A percentile compares a stretch with the other conserved stretches of the same genome.
Conservation (phyloP, 306 rosid species). For the Quercus alba region DNA sequence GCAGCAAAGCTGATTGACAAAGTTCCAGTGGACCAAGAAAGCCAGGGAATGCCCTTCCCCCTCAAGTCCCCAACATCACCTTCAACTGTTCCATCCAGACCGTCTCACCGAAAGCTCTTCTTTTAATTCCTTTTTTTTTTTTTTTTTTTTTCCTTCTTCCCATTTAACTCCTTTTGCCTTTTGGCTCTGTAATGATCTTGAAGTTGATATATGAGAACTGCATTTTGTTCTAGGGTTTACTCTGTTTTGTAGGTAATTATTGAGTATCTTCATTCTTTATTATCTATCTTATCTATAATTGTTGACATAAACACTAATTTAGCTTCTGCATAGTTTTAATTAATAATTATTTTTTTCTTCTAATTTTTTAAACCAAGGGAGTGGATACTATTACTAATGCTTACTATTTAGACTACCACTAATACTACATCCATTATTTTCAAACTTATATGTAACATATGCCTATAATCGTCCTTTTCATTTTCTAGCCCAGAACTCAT, state of each 20-base stretch:
- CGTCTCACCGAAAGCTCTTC: constrained; percentile 64
- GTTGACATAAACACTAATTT: no score
- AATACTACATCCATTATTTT: no score
- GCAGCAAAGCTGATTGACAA: constrained; percentile 68
- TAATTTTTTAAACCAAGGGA: no score
- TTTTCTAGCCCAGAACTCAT: no score
- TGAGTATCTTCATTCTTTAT: background rate
- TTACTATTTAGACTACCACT: no score
- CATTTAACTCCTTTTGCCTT: constrained; percentile 1
- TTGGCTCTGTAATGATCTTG: constrained; percentile 38
- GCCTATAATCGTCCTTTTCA: no score
- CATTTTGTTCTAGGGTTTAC: background rate
- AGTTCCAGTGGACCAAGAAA: constrained; percentile 58
- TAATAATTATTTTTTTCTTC: no score
- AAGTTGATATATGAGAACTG: constrained; percentile 27
- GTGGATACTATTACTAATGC: no score
- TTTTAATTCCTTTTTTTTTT: constrained; percentile 30
- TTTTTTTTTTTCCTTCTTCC: background rate
- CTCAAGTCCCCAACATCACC: constrained; percentile 40
- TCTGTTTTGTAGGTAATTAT: background rate
- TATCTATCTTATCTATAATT: background rate
- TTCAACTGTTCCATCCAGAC: constrained; percentile 50
- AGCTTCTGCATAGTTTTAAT: no score
- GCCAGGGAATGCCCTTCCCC: constrained; percentile 51
- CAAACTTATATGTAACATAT: no score